phyloP scores from a whole-genome alignment of 1,139 yeast species.

The Saccharomyces pastorianus region DNA sequence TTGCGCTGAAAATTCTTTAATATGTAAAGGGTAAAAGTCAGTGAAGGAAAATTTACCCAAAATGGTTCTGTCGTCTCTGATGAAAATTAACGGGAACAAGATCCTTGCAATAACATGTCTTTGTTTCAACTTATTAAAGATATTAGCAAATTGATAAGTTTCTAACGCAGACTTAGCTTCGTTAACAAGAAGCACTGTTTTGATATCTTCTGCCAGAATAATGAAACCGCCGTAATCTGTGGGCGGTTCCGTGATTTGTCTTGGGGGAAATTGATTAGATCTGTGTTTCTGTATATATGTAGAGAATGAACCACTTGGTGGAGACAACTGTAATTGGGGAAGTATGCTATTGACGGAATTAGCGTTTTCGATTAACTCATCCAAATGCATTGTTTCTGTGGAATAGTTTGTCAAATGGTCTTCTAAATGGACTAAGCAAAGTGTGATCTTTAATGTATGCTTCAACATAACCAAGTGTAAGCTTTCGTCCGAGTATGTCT shows the following conservation, averaged over 20 bases:
- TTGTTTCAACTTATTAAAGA: constrained; percentile 30
- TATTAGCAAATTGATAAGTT: constrained; percentile 26
- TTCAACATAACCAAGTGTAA: constrained; percentile 4
- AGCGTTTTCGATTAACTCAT: constrained; percentile 10
- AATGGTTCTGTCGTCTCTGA: constrained; percentile 53
- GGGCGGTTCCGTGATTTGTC: constrained; percentile 33
- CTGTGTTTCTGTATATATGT: constrained; percentile 42
- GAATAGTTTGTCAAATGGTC: constrained; percentile 10
- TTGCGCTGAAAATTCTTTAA: constrained; percentile 26
- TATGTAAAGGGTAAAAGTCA: constrained; percentile 29
- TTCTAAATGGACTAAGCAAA: constrained; percentile 16
- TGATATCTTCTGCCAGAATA: constrained; percentile 28
- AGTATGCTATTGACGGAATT: not conserved
- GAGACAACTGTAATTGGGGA: not conserved
- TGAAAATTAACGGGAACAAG: constrained; percentile 49
- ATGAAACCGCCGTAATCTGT: constrained; percentile 23
- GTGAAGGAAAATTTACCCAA: constrained; percentile 33
- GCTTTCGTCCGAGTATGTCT: not conserved
- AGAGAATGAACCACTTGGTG: constrained; percentile 45
- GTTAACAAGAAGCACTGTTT: constrained; percentile 35
- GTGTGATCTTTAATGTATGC: constrained; percentile 13
- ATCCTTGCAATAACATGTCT: constrained; percentile 54
- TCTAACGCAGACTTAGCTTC: constrained; percentile 31
- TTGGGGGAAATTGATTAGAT: constrained; percentile 54
- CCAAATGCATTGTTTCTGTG: constrained; percentile 9